Evolutionary conservation across 2,329 filamentous ascomycete species (phyloP), one percentile per base, ranked within the genome.

Genomic region (Aquanectria penicillioides): DNA sequence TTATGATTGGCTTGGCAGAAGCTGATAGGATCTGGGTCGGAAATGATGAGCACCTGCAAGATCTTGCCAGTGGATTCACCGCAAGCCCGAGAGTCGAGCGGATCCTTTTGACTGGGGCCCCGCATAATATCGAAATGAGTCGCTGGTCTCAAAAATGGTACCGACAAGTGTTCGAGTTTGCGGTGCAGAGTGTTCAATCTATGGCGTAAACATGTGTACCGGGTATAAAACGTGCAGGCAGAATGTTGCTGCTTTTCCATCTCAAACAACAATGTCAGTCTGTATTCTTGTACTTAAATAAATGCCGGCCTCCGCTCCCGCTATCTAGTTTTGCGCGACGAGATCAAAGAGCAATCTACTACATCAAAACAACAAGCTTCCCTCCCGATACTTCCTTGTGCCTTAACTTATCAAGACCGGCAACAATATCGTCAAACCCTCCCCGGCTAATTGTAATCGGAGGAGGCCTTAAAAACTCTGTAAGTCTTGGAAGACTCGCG

Each of bases 401-500:
- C 12, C 55, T 48, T 3, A 58, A 26, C 5, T 47, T 47, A 11
- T 58, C 40, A 11, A 58, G 15, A 2, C 55, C 55, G n/a, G 44
- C 48, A 3, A 53, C 25, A 13, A 58, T 31, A 12, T 47, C 56
- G n/a, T 68, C 59, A 38, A 68, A 55, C 7, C 69, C 61, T 2
- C 59, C 55, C 18, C 58, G 41, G 2, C 47, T 31, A 7, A 52
- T 34, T 23, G 50, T 48, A 9, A 63, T 47, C 3, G 65, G 69
- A 12, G 57, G 44, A 5, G 69, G 63, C 41, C 60, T 61, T 10
- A 71, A 20, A 8, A 34, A 17, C 5, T 57, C 17, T 7, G 37
- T 37, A 2, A 65, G 18, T 9, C 25, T 25, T 0, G 68, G 65
- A 11, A 72, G 55, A 25, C 3, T 37, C 4, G 38, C 20, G 22